Evolutionary conservation across 2,329 filamentous ascomycete genomes (phyloP).

Genomic region (Apiospora saccharicola): DNA sequence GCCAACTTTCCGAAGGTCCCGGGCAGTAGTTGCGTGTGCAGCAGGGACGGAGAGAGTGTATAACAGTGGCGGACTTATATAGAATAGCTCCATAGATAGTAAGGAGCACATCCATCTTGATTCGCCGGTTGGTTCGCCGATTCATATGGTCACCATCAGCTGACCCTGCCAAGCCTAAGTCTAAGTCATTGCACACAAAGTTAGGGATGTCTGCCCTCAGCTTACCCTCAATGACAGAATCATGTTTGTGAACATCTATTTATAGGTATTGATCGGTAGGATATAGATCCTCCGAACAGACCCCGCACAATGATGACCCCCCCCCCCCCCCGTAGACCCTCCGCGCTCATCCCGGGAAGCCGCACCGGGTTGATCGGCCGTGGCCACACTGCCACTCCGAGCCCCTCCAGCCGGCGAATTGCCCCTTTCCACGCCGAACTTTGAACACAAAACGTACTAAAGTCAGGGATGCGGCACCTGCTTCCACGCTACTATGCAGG

Average conservation of each 20-base stretch:
- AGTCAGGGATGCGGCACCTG: too few relatives aligned
- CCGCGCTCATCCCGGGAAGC: neutral
- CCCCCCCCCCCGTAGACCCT: neutral
- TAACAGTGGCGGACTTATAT: neutral
- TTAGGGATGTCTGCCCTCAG: neutral
- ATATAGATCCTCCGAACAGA: neutral
- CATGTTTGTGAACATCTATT: neutral
- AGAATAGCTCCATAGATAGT: neutral
- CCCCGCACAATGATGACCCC: neutral
- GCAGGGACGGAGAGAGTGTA: neutral
- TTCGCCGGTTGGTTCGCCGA: neutral
- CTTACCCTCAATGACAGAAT: neutral
- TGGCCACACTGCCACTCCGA: neutral
- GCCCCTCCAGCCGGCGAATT: neutral
- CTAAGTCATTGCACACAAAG: neutral
- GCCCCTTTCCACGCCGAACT: neutral
- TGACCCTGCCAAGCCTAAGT: neutral
- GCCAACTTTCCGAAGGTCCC: neutral
- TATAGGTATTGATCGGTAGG: neutral
- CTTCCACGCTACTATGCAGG: too few relatives aligned
- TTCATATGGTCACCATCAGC: neutral
- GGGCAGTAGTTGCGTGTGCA: neutral
- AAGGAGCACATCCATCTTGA: neutral
- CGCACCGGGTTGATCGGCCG: neutral
- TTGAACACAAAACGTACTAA: neutral